Base-by-base conservation (phyloP, 257 asterid genomes). In the Ballota nigra region DNA sequence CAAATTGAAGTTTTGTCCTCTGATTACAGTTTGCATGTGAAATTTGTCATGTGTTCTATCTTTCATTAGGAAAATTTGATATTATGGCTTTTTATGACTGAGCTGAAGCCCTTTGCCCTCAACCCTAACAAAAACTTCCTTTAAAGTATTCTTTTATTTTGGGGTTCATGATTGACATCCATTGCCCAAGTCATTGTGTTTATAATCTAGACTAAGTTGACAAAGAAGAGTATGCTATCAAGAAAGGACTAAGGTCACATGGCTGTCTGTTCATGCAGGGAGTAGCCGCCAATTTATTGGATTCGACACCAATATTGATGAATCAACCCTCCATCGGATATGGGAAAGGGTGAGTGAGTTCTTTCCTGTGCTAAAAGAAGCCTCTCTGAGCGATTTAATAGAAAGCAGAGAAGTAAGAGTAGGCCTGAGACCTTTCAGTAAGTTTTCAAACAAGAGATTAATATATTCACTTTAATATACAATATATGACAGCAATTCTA, bases 401-500 rank as follows among this genome's bases (percentile, higher is more conserved):
- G 71, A 82, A 80, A 82, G 79, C 75, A 83, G 97, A 73, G 87
- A 86, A 83, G 88, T 94, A 53, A 81, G 97, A 94, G 92, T 94
- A 26, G 99, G 99, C 71, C 82, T 88, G 69, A 87, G 99, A 82
- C 99, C 97, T 38, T 94, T 89, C 88, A 84, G 98, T 93, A 87
- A 85, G 98, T 87, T 71, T 63, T 45, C 51, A 47, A 31, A 47
- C 52, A 49, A 74, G 33, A 63, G 51, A n/a, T 26, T 16, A 23
- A 24, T 22, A 10, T 72, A 38, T 57, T 33, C 51, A 19, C 40
- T 41, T 26, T 56, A 34, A 16, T 68, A 9, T 33, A 24, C 16
- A 12, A 5, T 53, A 38, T 52, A 18, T 16, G 24, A 24, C 13
- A 11, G 11, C 15, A 53, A 40, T 51, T 18, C 36, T 11, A 28